Evolutionary conservation across 2,329 filamentous ascomycete species (phyloP).

Genomic region (Fusarium compactum): DNA sequence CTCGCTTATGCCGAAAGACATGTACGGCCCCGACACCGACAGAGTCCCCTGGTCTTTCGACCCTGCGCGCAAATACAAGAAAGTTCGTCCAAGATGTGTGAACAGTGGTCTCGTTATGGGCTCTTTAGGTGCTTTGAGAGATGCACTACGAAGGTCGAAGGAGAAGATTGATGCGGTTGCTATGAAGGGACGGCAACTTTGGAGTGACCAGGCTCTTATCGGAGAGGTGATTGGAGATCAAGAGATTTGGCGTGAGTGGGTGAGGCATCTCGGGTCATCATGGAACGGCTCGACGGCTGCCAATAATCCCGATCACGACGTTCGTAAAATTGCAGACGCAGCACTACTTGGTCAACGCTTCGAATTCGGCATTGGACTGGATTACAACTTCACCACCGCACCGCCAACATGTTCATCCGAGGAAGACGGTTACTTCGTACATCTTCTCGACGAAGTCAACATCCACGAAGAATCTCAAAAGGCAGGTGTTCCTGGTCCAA

Average conservation of each 20-base stretch:
- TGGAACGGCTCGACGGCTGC: constrained; percentile 50
- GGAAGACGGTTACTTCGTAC: constrained; percentile 53
- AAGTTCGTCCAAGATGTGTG: constrained; percentile 51
- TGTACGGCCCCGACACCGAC: constrained; percentile 53
- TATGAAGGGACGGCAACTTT: constrained; percentile 51
- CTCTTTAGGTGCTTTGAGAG: constrained; percentile 47
- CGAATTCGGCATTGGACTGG: constrained; percentile 56
- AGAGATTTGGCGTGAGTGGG: constrained; percentile 54
- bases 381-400: constrained; percentile 55
- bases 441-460: constrained; percentile 43
- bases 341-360: constrained; percentile 49
- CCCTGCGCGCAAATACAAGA: constrained; percentile 51
- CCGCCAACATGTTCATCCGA: constrained; percentile 54
- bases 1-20: constrained; percentile 51
- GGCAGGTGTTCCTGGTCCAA: constrained; percentile 49
- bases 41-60: constrained; percentile 46
- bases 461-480: constrained; percentile 44
- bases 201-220: constrained; percentile 55
- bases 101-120: constrained; percentile 55
- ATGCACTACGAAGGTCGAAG: constrained; percentile 43
- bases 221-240: constrained; percentile 56
- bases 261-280: constrained; percentile 44
- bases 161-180: constrained; percentile 48
- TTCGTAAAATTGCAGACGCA: constrained; percentile 46
- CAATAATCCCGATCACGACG: constrained; percentile 28